Conservation (phyloP, 2,329 filamentous ascomycete species). For the Trichoderma oligosporum region DNA sequence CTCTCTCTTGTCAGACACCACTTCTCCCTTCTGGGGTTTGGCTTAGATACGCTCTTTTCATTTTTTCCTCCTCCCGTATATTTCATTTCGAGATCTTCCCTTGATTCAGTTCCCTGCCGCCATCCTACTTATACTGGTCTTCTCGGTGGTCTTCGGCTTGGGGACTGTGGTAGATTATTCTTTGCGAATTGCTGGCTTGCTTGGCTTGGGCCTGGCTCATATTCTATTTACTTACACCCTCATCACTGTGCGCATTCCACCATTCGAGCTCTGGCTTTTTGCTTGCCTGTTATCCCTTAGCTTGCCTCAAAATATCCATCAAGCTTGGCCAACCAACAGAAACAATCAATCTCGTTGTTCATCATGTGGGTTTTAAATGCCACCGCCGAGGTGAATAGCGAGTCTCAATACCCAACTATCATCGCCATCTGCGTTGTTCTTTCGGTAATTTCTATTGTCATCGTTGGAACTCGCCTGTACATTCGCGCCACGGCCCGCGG, state of each 20-base stretch:
- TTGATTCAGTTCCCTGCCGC: not conserved
- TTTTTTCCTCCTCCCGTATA: not conserved
- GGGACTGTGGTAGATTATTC: not conserved
- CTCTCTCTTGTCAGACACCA: conserved; percentile 4
- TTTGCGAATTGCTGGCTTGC: not conserved
- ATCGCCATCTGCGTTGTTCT: conserved; percentile 46
- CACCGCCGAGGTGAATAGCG: conserved; percentile 42
- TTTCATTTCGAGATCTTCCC: not conserved
- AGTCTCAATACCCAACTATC: conserved; percentile 48
- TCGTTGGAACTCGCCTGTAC: conserved; percentile 41
- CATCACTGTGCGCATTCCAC: not conserved
- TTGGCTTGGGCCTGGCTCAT: not conserved
- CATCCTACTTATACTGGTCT: conserved; percentile 5
- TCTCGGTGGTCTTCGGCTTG: not conserved
- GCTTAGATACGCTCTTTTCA: not conserved
- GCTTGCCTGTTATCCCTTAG: not conserved
- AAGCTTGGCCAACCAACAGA: not conserved
- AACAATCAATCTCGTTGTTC: not conserved
- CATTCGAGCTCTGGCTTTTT: not conserved
- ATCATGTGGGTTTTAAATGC: conserved; percentile 52
- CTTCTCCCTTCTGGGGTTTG: not conserved
- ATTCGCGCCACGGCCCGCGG: conserved; percentile 42
- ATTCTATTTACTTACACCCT: not conserved
- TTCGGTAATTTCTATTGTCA: conserved; percentile 39
- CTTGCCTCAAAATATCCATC: not conserved